phyloP scores from a whole-genome alignment of 2,329 filamentous ascomycete genomes.

The Sclerotinia trifoliorum region DNA sequence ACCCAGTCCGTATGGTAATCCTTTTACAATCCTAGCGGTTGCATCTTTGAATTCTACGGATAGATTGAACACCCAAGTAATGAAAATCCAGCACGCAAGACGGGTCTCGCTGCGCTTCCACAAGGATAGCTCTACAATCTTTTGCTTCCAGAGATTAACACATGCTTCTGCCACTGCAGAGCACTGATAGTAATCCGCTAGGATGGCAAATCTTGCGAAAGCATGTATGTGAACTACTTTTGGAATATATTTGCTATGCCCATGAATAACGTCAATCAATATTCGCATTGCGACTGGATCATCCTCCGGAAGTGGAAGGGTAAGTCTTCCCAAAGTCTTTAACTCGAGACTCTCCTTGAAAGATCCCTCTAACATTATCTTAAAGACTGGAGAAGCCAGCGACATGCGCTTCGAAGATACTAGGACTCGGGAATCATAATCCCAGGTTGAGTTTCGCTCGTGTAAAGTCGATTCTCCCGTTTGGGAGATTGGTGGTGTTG shows the following conservation, averaged over 20 bases:
- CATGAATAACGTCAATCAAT: not conserved
- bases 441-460: not conserved
- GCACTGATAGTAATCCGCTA: constrained; percentile 6
- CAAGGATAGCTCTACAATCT: not conserved
- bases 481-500: not conserved
- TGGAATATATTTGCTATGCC: not conserved
- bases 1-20: not conserved
- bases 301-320: not conserved
- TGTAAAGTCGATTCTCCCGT: not conserved
- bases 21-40: not conserved
- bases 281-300: not conserved
- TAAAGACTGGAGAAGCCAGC: constrained; percentile 1
- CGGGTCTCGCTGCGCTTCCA: not conserved
- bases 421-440: not conserved
- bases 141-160: not conserved
- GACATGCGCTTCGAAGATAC: constrained; percentile 4
- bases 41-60: not conserved
- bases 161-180: not conserved
- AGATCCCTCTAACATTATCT: not conserved
- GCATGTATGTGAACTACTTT: not conserved
- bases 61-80: not conserved
- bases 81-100: not conserved
- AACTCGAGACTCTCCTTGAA: not conserved
- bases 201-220: not conserved
- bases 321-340: not conserved